Evolutionary conservation across 306 rosid species (phyloP), one percentile per base, ranked within the genome.

Genomic region (Carpinus viminea): DNA sequence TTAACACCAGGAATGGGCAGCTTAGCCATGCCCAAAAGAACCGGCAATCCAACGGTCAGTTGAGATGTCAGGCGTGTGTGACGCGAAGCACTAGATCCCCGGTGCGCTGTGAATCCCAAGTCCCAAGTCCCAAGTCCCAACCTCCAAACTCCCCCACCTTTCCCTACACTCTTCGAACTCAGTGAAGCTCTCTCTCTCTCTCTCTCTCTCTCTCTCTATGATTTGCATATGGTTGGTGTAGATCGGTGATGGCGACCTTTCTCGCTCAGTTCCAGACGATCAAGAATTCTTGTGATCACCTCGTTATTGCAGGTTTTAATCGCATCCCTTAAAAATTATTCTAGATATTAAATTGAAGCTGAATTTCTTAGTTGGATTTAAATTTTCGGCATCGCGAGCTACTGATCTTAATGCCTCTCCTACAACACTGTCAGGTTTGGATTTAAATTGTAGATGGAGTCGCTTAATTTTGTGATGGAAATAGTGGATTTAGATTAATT

Each of bases 201-300:
- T 24, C 79, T 50, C 77, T 57, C 56, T 64, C 59, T 76, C 1
- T 3, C 17, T 71, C 7, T 89, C 91, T 81, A 13, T 79, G 88
- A 87, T 84, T 78, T 71, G 60, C 60, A 7, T 55, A 8, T 65
- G n/a, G 18, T 78, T 83, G 86, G 76, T 36, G 21, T 85, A 78
- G 87, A 87, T 87, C 91, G 81, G 77, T 6, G 73, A 96, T 96
- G 99, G 93, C 99, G 72, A 96, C 89, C 88, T 96, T 86, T 83
- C 92, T 96, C 50, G 92, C 99, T 82, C 99, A 96, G 92, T 96
- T 96, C 84, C 97, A 96, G 74, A 80, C 98, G 31, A 96, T 96
- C 53, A 96, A 93, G 86, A 91, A 82, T 77, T 81, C 96, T 64
- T 85, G 90, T 74, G 96, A 93, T 89, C 97, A 90, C 85, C 91